These are phyloP conservation scores for Solanum chmielewskii DNA, from an alignment of 257 asterid genomes.

Conservation along the genomic window DNA sequence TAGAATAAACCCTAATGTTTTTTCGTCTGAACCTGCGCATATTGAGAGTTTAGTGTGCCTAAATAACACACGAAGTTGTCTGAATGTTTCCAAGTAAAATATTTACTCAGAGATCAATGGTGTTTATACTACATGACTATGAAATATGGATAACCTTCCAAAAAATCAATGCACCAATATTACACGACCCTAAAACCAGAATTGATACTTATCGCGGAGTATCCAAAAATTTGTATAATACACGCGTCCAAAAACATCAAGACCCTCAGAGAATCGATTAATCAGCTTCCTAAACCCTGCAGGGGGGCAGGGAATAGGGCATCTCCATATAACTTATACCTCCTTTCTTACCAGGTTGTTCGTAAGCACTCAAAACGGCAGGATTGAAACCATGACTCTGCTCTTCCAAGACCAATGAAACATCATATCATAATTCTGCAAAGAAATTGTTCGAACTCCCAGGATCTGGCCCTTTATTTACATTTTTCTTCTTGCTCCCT, in stretches of 20 bases:
- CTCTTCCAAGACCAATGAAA: background rate
- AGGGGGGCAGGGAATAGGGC: background rate
- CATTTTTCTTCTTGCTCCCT: constrained; percentile 58
- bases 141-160: background rate
- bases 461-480: constrained; percentile 22
- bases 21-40: background rate
- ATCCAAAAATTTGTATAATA: background rate
- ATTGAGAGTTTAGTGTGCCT: background rate
- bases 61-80: background rate
- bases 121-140: background rate
- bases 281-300: background rate
- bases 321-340: background rate
- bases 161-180: background rate
- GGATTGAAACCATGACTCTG: background rate
- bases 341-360: background rate
- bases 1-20: background rate
- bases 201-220: background rate
- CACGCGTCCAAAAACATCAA: background rate
- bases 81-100: background rate
- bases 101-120: background rate
- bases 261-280: background rate
- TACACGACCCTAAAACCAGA: background rate
- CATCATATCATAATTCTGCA: constrained; percentile 37
- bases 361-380: background rate
- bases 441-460: constrained; percentile 45